These are phyloP conservation scores for Eucalyptus cloeziana DNA, from an alignment of 345 rosid genomes.

Conservation along the genomic window DNA sequence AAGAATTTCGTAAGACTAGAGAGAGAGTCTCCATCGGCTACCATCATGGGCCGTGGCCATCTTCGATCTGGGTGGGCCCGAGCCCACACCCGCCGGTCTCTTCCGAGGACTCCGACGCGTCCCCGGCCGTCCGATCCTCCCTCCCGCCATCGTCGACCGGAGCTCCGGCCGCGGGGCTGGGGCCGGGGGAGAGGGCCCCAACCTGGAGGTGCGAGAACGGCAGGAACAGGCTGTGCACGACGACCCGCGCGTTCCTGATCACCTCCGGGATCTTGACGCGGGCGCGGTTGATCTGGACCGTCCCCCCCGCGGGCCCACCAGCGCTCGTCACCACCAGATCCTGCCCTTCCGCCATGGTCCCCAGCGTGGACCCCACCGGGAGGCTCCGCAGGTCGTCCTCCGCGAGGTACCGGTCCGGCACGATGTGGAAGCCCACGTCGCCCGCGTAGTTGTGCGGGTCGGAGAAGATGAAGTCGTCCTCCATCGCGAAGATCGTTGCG, in stretches of 20 bases:
- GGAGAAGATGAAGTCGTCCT: constrained; percentile 39
- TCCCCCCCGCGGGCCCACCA: neutral
- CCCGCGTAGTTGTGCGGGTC: constrained; percentile 33
- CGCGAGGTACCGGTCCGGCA: constrained; percentile 36
- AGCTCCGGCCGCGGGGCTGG: neutral
- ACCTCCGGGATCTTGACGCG: constrained; percentile 38
- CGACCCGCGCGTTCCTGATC: constrained; percentile 34
- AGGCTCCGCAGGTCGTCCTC: constrained; percentile 23
- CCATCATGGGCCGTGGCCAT: constrained; percentile 23
- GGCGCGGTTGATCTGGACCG: constrained; percentile 42
- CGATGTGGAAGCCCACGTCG: constrained; percentile 41
- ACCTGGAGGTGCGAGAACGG: constrained; percentile 39
- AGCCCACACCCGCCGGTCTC: constrained; percentile 8
- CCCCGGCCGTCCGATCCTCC: neutral
- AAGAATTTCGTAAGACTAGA: neutral
- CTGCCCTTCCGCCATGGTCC: constrained; percentile 22
- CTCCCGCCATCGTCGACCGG: constrained; percentile 5
- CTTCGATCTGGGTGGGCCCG: constrained; percentile 8
- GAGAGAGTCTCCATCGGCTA: neutral
- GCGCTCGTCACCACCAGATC: constrained; percentile 21
- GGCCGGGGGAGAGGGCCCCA: neutral
- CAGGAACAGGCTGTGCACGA: constrained; percentile 36
- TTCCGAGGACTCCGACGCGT: neutral
- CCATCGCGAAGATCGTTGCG: constrained; percentile 47
- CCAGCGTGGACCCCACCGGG: constrained; percentile 20